Evolutionary conservation across 768 basidiomycete genomes (phyloP).

Genomic region (Auricularia sp.): DNA sequence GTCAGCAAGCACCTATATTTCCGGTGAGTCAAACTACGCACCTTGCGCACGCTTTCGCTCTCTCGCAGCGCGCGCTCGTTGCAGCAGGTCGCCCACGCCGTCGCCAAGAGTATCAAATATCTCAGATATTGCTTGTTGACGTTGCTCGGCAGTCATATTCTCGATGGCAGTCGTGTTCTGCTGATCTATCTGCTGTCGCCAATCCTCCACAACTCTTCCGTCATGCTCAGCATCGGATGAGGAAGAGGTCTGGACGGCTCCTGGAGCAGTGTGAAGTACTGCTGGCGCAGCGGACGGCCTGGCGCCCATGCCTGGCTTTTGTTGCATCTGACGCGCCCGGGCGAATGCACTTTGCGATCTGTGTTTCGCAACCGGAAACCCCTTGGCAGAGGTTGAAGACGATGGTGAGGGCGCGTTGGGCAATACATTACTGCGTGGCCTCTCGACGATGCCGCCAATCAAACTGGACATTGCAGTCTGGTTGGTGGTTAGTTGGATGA

Average conservation of each 20-base stretch:
- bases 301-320: conserved; percentile 7
- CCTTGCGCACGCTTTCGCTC: conserved; percentile 22
- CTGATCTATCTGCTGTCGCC: conserved; percentile 47
- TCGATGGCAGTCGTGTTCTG: conserved; percentile 50
- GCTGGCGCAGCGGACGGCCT: conserved; percentile 12
- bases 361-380: conserved; percentile 57
- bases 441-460: conserved; percentile 39
- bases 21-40: conserved; percentile 1
- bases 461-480: conserved; percentile 11
- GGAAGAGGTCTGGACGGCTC: conserved; percentile 1
- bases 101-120: conserved; percentile 65
- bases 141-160: conserved; percentile 61
- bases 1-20: too few species aligned
- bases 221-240: conserved; percentile 18
- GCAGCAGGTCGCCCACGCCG: conserved; percentile 51
- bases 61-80: conserved; percentile 39
- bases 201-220: conserved; percentile 27
- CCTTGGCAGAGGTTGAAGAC: conserved; percentile 24
- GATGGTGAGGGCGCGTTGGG: conserved; percentile 16
- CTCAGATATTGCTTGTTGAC: conserved; percentile 51
- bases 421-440: conserved; percentile 16
- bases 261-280: conserved; percentile 12
- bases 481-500: too few species aligned
- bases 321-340: conserved; percentile 18
- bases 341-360: conserved; percentile 47